These are phyloP conservation scores for Eutrema japonicum DNA, from an alignment of 345 rosid genomes.

Conservation along the genomic window DNA sequence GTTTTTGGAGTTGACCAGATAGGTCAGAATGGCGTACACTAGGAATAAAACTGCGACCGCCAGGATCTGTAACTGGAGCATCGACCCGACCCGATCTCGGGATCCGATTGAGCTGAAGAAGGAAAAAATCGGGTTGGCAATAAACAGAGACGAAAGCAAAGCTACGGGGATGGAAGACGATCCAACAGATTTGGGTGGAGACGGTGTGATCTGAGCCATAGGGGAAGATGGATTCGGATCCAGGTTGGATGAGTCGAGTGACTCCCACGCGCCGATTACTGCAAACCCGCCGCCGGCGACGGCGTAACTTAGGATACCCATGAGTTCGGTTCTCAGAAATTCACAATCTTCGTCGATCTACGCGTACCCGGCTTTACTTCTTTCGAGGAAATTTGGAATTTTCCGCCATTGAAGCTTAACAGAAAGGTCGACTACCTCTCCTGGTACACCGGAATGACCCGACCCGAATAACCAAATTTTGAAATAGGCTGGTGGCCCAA, in stretches of 20 bases:
- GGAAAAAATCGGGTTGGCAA: slow-evolving; percentile 61
- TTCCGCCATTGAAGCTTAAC: slow-evolving; percentile 31
- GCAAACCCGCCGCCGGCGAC: slow-evolving; percentile 67
- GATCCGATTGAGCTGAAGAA: slow-evolving; percentile 56
- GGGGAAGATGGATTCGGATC: slow-evolving; percentile 47
- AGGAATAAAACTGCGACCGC: slow-evolving; percentile 62
- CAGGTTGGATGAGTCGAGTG: slow-evolving; percentile 48
- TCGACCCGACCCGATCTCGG: slow-evolving; percentile 66
- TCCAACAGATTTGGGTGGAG: slow-evolving; percentile 28
- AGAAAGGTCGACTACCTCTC: neutral
- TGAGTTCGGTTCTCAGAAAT: slow-evolving; percentile 10
- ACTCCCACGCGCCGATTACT: slow-evolving; percentile 63
- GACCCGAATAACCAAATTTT: slow-evolving; percentile 7
- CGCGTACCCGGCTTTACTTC: neutral
- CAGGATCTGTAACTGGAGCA: slow-evolving; percentile 69
- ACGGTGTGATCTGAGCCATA: slow-evolving; percentile 36
- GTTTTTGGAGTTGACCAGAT: slow-evolving; percentile 42
- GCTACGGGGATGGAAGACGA: slow-evolving; percentile 36
- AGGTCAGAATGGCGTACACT: slow-evolving; percentile 61
- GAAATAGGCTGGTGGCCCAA: neutral
- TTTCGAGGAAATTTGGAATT: neutral
- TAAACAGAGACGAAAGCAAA: slow-evolving; percentile 55
- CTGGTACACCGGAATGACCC: slow-evolving; percentile 22
- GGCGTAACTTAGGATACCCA: slow-evolving; percentile 61
- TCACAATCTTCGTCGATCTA: slow-evolving; percentile 19